Evolutionary conservation across 2,329 filamentous ascomycete species (phyloP), one percentile per base, ranked within the genome.

Genomic region (Fusarium dimerum): DNA sequence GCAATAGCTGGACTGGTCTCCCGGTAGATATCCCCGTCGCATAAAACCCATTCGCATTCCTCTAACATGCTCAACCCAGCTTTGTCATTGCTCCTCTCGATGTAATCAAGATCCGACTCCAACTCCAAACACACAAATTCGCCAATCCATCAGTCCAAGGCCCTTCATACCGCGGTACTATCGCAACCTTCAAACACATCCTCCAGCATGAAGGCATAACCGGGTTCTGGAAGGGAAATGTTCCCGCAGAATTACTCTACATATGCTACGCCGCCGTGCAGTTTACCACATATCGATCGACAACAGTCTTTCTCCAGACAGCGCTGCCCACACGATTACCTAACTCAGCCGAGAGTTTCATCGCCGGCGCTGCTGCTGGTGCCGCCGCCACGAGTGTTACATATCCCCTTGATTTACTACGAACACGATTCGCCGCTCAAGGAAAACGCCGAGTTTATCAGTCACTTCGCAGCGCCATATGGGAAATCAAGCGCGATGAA

Each of bases 391-490:
- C 94, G 0, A 86, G 86, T 5, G 75, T 80, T 4, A 97, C 94
- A 50, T 99, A 99, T 73, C 94, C 94, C 18, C 83, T 97, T 48
- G 94, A 99, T 73, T 82, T 99, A 12, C 79, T 99, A 39, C 86
- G 94, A 52, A 99, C 94, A 38, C 87, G 94, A 6, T 99, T 99
- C 72, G 94, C 94, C n/a, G 94, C 94, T 0, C 93, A 97, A 73
- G 93, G 93, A 10, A 86, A 75, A 73, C 57, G 91, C 51, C 85
- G 83, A 44, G 82, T 97, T n/a, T 97, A 99, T 70, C 64, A 74
- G 2, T 90, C 87, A 5, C 78, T 99, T 15, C 63, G 80, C 17
- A 75, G 79, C 15, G 91, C 91, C 2, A 68, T 97, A 7, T 73
- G 76, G 42, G 85, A 90, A 18, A 99, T 99, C 61, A 76, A 78